phyloP scores from a whole-genome alignment of 495 filamentous ascomycete genomes.

The Trichoderma reesei region DNA sequence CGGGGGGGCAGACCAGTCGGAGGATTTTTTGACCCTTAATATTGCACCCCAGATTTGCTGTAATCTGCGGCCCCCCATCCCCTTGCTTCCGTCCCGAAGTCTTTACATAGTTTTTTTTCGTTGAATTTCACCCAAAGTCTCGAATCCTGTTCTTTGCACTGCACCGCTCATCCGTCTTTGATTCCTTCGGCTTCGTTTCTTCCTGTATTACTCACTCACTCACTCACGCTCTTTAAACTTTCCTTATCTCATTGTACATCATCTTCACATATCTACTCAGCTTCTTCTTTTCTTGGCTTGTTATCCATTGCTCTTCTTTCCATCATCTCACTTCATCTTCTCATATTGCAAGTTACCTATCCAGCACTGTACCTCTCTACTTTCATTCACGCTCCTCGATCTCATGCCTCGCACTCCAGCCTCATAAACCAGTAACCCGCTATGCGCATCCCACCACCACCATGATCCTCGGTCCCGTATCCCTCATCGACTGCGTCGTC shows the following conservation, averaged over 20 bases:
- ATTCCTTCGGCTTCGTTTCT: background rate
- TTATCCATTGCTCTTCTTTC: background rate
- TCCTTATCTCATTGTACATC: background rate
- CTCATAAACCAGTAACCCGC: background rate
- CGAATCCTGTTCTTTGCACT: background rate
- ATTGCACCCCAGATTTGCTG: conserved; percentile 4
- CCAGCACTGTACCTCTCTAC: background rate
- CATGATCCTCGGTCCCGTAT: conserved; percentile 53
- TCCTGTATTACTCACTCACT: background rate
- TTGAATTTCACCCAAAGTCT: background rate
- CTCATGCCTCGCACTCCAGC: background rate
- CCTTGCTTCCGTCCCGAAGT: background rate
- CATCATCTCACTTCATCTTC: background rate
- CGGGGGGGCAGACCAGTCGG: background rate
- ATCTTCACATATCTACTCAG: background rate
- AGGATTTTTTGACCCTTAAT: conserved; percentile 7
- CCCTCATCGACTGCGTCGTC: conserved; percentile 54
- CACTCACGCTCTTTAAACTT: background rate
- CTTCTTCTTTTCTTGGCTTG: background rate
- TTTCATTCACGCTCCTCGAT: background rate
- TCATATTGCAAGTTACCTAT: background rate
- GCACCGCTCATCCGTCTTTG: background rate
- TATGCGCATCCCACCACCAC: conserved; percentile 7
- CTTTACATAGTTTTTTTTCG: background rate
- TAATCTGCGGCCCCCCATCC: background rate